These are phyloP conservation scores for Ustilago vetiveriae DNA, from an alignment of 1,284 basidiomycete genomes.

Conservation along the genomic window DNA sequence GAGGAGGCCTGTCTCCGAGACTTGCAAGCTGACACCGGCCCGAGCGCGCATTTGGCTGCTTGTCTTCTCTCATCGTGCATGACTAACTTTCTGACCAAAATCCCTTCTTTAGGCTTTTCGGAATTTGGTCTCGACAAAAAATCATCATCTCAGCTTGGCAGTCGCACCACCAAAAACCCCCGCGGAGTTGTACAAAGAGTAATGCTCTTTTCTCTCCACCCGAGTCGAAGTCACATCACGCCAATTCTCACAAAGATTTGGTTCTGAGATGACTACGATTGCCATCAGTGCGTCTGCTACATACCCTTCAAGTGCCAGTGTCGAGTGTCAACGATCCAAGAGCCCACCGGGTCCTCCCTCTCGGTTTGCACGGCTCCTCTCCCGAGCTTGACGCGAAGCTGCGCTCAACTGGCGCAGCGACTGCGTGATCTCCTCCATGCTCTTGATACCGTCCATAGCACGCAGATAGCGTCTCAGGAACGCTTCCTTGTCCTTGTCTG, in stretches of 20 bases:
- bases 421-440: constrained; percentile 50
- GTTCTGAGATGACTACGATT: too few species aligned
- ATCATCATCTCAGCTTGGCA: too few species aligned
- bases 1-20: background rate
- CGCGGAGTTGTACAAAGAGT: too few species aligned
- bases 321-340: constrained; percentile 26
- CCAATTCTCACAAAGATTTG: too few species aligned
- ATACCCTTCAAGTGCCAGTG: background rate
- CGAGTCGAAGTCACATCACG: too few species aligned
- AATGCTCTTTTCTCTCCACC: too few species aligned
- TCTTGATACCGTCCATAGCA: constrained; percentile 17
- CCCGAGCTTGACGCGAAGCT: constrained; percentile 58
- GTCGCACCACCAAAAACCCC: too few species aligned
- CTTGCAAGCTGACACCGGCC: background rate
- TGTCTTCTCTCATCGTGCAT: background rate
- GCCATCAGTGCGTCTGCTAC: too few species aligned
- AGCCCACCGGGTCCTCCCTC: constrained; percentile 17
- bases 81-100: background rate
- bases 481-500: constrained; percentile 76
- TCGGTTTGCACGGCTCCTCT: constrained; percentile 38
- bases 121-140: too few species aligned
- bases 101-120: too few species aligned
- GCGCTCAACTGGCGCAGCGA: constrained; percentile 47
- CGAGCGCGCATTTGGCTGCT: background rate
- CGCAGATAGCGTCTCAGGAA: constrained; percentile 73